Evolutionary conservation across 1,284 basidiomycete species (phyloP).

Genomic region (Tilletia setariae): DNA sequence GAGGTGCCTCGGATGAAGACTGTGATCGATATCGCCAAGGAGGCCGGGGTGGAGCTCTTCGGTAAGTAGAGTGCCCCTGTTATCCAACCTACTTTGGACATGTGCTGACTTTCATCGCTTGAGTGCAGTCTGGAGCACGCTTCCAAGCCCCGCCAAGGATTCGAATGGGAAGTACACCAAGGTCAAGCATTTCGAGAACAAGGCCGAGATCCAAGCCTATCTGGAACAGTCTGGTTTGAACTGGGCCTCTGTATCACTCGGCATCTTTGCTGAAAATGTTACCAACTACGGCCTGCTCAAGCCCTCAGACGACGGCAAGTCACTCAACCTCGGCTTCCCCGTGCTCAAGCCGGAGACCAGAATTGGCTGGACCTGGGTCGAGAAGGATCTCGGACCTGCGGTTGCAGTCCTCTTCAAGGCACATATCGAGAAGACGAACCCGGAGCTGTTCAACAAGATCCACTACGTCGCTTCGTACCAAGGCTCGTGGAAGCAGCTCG

Average conservation of each 20-base stretch:
- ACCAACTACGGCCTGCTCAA: slow-evolving; percentile 56
- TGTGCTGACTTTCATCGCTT: not conserved
- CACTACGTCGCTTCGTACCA: not conserved
- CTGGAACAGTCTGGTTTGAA: slow-evolving; percentile 22
- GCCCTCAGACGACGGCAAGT: slow-evolving; percentile 55
- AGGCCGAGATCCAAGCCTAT: slow-evolving; percentile 3
- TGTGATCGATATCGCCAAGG: slow-evolving; percentile 7
- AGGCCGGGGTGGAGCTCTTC: not conserved
- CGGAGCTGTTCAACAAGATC: slow-evolving; percentile 1
- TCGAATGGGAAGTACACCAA: not conserved
- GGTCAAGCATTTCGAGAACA: not conserved
- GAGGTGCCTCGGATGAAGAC: not conserved
- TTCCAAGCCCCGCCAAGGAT: not conserved
- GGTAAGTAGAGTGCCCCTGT: not conserved
- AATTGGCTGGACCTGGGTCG: slow-evolving; percentile 16
- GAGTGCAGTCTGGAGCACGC: slow-evolving; percentile 2
- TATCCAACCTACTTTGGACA: not conserved
- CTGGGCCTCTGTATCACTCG: slow-evolving; percentile 63
- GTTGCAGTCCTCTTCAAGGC: slow-evolving; percentile 55
- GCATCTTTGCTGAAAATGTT: slow-evolving; percentile 17
- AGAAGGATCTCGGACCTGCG: not conserved
- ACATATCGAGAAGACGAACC: not conserved
- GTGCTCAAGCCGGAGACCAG: slow-evolving; percentile 1
- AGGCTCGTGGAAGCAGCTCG: slow-evolving; percentile 1
- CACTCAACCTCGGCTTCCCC: slow-evolving; percentile 60